Evolutionary conservation across 73 alveolate species (phyloP), one percentile per base, ranked within the genome.

Genomic region (Chromera velia): DNA sequence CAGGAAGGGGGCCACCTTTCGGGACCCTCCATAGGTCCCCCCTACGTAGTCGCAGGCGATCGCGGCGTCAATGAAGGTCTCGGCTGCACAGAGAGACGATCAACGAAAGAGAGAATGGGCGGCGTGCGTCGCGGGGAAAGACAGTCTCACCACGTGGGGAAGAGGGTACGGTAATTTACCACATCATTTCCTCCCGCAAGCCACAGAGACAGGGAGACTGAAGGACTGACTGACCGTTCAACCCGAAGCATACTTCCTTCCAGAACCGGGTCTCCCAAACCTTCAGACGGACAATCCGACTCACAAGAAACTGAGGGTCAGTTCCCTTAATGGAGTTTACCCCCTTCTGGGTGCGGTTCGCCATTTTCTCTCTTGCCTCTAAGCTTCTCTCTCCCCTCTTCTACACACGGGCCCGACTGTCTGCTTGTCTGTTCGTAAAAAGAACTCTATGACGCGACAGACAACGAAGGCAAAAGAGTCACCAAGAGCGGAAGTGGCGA

Each of bases 181-280:
- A n/a, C n/a, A n/a, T n/a, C n/a, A n/a, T n/a, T n/a, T n/a, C n/a
- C n/a, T n/a, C n/a, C n/a, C n/a, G n/a, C n/a, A n/a, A n/a, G n/a
- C n/a, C n/a, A n/a, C n/a, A n/a, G n/a, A n/a, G n/a, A n/a, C n/a
- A n/a, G n/a, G n/a, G n/a, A n/a, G n/a, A n/a, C n/a, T n/a, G n/a
- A n/a, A n/a, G n/a, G n/a, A 7, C 22, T 40, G 55, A 13, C 55
- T 4, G 4, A 40, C 55, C 55, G 30, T 93, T 90, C 67, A 88
- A 76, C 33, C 96, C 97, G 82, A 94, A 94, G 88, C 96, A 90
- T 73, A 84, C 86, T 79, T 92, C 97, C 85, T 94, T 94, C 92
- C 89, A 92, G 62, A 92, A 94, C 75, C 87, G 79, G 48, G 87
- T 88, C 74, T 90, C 83, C 82, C 84, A 88, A 75, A 94, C 93